Percentiles rank a stretch among this genome's conserved stretches.
Evolutionary conservation across 176 grass and related monocot species (phyloP).

Genomic region (Dendrocalamus sinicus): DNA sequence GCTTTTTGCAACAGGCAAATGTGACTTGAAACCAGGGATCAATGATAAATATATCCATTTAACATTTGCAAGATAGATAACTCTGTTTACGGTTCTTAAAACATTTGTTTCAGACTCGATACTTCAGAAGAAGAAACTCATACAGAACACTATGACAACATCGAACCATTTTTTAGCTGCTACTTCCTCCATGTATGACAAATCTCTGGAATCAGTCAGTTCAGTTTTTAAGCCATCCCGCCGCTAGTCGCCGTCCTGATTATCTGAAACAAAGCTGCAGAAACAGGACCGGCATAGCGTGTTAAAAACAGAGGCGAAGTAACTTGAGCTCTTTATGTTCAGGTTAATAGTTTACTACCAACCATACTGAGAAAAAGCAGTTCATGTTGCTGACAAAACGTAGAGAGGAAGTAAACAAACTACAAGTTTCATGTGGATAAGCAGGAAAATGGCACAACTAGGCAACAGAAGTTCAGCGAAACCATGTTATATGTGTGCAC

Average conservation of each 20-base stretch:
- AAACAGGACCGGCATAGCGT: neutral
- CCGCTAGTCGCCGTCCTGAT: constrained; percentile 61
- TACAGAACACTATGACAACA: constrained; percentile 31
- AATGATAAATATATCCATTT: neutral
- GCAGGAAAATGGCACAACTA: neutral
- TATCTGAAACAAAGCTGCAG: constrained; percentile 69
- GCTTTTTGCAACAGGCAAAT: neutral
- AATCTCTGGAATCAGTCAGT: constrained; percentile 6
- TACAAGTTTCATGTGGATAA: neutral
- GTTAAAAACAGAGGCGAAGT: neutral
- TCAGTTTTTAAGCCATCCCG: constrained; percentile 38
- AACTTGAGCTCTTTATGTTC: neutral
- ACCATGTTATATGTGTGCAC: neutral
- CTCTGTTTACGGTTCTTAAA: constrained; percentile 31
- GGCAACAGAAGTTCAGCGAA: neutral
- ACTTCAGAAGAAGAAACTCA: neutral
- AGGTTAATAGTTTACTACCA: neutral
- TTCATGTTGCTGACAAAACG: neutral
- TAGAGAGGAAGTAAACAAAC: neutral
- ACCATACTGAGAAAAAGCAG: neutral
- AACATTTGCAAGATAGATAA: constrained; percentile 17
- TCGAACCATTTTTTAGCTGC: neutral
- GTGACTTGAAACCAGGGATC: neutral
- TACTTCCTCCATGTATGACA: constrained; percentile 36
- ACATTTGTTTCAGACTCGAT: constrained; percentile 7